Conservation (phyloP, 108 stramenopile genomes). For the Poteriospumella lacustris region DNA sequence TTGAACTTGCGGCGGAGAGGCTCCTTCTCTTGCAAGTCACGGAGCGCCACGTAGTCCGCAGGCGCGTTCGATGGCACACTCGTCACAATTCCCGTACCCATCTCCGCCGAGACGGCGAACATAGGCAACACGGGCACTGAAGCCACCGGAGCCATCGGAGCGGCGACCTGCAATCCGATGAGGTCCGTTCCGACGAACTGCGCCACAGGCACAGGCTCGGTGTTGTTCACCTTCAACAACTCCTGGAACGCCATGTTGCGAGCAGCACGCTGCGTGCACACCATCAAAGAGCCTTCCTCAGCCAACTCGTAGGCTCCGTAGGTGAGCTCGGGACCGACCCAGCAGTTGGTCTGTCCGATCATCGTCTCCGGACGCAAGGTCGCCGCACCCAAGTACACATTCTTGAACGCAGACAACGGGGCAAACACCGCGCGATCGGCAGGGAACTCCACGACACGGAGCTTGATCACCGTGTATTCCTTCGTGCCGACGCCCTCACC, state of each 20-base stretch:
- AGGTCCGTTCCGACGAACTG: constrained; percentile 80
- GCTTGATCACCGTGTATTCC: constrained; percentile 96
- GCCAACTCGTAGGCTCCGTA: constrained; percentile 94
- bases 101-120: constrained; percentile 90
- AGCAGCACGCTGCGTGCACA: not conserved
- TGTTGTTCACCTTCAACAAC: constrained; percentile 70
- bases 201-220: too few relatives aligned
- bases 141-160: constrained; percentile 81
- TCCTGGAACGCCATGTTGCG: constrained; percentile 90
- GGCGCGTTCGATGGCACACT: constrained; percentile 97
- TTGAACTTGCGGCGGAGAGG: constrained; percentile 89
- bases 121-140: constrained; percentile 92
- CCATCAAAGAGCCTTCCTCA: constrained; percentile 72
- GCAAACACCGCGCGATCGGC: constrained; percentile 37
- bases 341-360: constrained; percentile 99
- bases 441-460: constrained; percentile 79
- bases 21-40: constrained; percentile 85
- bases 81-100: constrained; percentile 97
- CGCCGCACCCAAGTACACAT: constrained; percentile 86
- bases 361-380: constrained; percentile 98
- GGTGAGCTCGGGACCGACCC: constrained; percentile 87
- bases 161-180: constrained; percentile 80
- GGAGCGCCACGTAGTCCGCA: constrained; percentile 90
- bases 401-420: constrained; percentile 32
- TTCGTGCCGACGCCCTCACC: constrained; percentile 96